Conservation (phyloP, 345 rosid species). For the Citrus glauca region DNA sequence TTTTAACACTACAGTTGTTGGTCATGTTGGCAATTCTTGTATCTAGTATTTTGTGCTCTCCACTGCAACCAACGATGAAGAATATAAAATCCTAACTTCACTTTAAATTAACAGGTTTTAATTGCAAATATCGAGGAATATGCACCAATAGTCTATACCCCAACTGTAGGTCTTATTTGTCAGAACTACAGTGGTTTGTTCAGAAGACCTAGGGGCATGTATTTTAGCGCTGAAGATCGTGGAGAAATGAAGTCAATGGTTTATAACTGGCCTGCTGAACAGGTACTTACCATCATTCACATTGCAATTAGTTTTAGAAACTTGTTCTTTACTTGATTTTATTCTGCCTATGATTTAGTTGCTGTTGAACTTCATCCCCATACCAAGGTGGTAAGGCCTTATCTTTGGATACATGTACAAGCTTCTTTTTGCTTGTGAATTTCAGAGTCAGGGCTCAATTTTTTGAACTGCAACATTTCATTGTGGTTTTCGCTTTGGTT, state of each 20-base stretch:
- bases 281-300: conserved; percentile 43
- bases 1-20: not conserved
- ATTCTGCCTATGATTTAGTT: not conserved
- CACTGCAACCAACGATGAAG: not conserved
- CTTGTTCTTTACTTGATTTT: conserved; percentile 6
- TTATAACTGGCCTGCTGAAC: conserved; percentile 98
- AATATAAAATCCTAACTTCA: not conserved
- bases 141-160: conserved; percentile 96
- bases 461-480: not conserved
- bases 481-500: not conserved
- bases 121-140: conserved; percentile 89
- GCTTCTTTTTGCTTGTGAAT: not conserved
- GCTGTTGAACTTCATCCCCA: not conserved
- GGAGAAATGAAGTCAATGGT: conserved; percentile 99
- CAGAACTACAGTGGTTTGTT: conserved; percentile 94
- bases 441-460: not conserved
- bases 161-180: conserved; percentile 96
- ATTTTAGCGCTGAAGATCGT: conserved; percentile 86
- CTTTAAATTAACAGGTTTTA: conserved; percentile 57
- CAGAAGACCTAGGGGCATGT: conserved; percentile 99
- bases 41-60: not conserved
- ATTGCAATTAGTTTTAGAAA: conserved; percentile 9
- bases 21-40: not conserved
- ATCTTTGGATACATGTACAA: not conserved
- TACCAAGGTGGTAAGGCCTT: not conserved